A percentile compares a stretch with the other conserved stretches of the same genome.
These are phyloP conservation scores for Chytridium lagenaria DNA, from an alignment of 371 early-diverging fungal species.

Conservation along the genomic window DNA sequence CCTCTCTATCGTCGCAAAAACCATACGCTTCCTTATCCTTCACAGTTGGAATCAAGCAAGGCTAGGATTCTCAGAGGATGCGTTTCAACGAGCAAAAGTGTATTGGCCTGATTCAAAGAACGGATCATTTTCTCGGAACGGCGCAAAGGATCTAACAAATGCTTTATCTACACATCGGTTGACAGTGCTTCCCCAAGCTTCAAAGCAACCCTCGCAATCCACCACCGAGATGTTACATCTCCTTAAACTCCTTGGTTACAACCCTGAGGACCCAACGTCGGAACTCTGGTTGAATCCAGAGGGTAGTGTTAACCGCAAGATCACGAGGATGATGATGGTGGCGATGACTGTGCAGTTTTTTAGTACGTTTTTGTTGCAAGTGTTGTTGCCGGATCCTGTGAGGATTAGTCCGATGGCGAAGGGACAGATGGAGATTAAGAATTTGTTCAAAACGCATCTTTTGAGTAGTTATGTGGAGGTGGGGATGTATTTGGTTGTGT, in stretches of 20 bases:
- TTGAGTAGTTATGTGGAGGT: neutral
- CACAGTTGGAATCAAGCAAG: slow-evolving; percentile 41
- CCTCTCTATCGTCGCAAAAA: slow-evolving; percentile 51
- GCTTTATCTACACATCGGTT: neutral
- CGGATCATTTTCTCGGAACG: neutral
- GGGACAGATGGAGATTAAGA: slow-evolving; percentile 1
- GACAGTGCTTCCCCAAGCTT: too few species aligned
- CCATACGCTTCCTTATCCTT: slow-evolving; percentile 50
- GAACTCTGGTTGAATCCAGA: slow-evolving; percentile 15
- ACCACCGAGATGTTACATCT: neutral
- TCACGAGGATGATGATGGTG: neutral
- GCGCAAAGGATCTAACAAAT: neutral
- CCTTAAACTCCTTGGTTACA: slow-evolving; percentile 1
- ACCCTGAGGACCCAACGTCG: neutral
- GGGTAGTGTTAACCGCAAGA: neutral
- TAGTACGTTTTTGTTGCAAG: neutral
- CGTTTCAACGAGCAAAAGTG: neutral
- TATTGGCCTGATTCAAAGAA: neutral
- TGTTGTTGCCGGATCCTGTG: slow-evolving; percentile 15
- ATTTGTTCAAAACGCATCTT: slow-evolving; percentile 14
- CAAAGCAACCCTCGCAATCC: neutral
- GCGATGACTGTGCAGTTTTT: slow-evolving; percentile 18
- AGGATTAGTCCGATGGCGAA: slow-evolving; percentile 1
- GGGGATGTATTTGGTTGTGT: slow-evolving; percentile 5
- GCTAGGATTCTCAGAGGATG: neutral